Percentiles rank a stretch among this genome's conserved stretches.
These are phyloP conservation scores for Talaromyces sp. DNA, from an alignment of 2,329 filamentous ascomycete species.

Conservation along the genomic window DNA sequence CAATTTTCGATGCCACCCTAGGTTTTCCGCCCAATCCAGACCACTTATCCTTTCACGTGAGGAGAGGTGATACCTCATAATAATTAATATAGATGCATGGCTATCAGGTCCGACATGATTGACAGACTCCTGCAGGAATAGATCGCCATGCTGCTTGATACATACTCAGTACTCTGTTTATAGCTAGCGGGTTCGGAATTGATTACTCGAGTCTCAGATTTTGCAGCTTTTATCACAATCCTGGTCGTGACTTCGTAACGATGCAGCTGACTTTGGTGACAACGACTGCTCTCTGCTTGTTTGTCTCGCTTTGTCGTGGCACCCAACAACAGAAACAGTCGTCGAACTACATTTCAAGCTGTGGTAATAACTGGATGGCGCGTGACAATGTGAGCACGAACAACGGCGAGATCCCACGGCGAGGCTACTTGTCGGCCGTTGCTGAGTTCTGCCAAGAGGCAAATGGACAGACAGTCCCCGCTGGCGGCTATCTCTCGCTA, in stretches of 20 bases:
- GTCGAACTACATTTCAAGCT: conserved; percentile 5
- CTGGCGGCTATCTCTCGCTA: background rate
- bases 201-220: background rate
- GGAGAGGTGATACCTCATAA: background rate
- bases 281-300: background rate
- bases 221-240: background rate
- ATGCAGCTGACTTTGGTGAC: background rate
- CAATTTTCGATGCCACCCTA: background rate
- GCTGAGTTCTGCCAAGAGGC: background rate
- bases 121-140: background rate
- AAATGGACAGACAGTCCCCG: background rate
- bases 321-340: background rate
- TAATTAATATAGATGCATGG: too few relatives aligned
- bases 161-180: background rate
- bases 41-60: background rate
- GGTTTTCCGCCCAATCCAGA: background rate
- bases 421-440: background rate
- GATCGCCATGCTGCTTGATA: background rate
- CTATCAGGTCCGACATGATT: background rate
- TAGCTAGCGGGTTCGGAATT: background rate
- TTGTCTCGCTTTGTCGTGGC: background rate
- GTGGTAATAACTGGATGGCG: conserved; percentile 4
- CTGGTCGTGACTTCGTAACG: background rate
- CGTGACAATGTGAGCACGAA: conserved; percentile 6
- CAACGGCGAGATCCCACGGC: background rate